Conservation (phyloP, 768 basidiomycete genomes). For the Sarcodon sp. region DNA sequence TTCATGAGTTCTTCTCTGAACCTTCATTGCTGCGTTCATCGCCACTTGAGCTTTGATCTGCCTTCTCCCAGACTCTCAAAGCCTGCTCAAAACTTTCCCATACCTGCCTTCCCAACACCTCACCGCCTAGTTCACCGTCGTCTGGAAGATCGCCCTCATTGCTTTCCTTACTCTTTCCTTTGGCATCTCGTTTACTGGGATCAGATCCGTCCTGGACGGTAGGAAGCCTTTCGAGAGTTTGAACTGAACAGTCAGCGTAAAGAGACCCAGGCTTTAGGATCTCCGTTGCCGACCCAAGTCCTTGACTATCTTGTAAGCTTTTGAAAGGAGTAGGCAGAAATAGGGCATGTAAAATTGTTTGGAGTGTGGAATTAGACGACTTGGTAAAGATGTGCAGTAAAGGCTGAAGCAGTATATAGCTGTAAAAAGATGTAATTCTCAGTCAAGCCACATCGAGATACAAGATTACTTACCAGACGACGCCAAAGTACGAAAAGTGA, state of each 20-base stretch:
- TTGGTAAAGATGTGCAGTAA: slow-evolving; percentile 60
- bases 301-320: slow-evolving; percentile 7
- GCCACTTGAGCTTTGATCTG: neutral
- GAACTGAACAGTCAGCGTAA: slow-evolving; percentile 63
- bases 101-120: slow-evolving; percentile 48
- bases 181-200: slow-evolving; percentile 12
- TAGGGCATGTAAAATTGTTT: slow-evolving; percentile 69
- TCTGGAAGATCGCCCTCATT: slow-evolving; percentile 30
- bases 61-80: slow-evolving; percentile 51
- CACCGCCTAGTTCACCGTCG: slow-evolving; percentile 63
- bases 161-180: slow-evolving; percentile 6
- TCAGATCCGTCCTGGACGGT: slow-evolving; percentile 7
- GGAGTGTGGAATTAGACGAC: slow-evolving; percentile 47
- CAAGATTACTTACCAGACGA: slow-evolving; percentile 31
- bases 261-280: slow-evolving; percentile 67
- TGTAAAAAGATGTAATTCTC: slow-evolving; percentile 15
- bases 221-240: slow-evolving; percentile 1
- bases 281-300: slow-evolving; percentile 27
- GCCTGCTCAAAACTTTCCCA: slow-evolving; percentile 69
- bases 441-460: neutral
- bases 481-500: slow-evolving; percentile 27
- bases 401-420: slow-evolving; percentile 59
- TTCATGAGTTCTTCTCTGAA: too few species aligned
- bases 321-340: slow-evolving; percentile 78
- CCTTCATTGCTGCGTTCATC: too few species aligned